Evolutionary conservation across 805 yeast species (phyloP).

Genomic region (Starmerella scarabaei): DNA sequence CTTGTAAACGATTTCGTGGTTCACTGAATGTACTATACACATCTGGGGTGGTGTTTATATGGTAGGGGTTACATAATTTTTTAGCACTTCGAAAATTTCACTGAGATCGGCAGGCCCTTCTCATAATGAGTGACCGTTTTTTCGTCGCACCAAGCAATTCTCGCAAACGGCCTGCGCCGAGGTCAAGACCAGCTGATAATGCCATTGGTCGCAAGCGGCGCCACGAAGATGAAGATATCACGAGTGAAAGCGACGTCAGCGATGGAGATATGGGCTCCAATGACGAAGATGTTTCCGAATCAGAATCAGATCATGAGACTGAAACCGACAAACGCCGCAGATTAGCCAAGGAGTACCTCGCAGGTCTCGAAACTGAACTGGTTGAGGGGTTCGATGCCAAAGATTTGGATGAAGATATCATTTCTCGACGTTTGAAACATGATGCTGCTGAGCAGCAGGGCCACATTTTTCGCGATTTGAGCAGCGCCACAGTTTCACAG

Average conservation of each 20-base stretch:
- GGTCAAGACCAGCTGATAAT: neutral
- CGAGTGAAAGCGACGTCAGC: conserved; percentile 16
- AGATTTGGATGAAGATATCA: conserved; percentile 77
- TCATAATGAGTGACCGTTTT: too few relatives aligned
- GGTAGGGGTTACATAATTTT: too few relatives aligned
- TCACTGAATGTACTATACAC: too few relatives aligned
- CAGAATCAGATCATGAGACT: conserved; percentile 73
- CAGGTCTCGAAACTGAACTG: conserved; percentile 51
- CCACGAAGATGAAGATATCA: conserved; percentile 17
- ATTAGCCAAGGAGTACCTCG: conserved; percentile 83
- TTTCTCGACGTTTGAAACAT: conserved; percentile 63
- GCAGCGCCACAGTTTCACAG: conserved; percentile 22
- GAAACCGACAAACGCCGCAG: conserved; percentile 92
- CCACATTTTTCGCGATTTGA: conserved; percentile 39
- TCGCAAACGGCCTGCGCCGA: neutral
- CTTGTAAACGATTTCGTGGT: too few relatives aligned
- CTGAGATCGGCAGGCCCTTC: too few relatives aligned
- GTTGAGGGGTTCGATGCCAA: conserved; percentile 57
- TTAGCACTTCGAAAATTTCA: too few relatives aligned
- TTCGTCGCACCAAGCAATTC: too few relatives aligned
- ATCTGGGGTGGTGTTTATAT: too few relatives aligned
- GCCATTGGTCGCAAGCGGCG: too few relatives aligned
- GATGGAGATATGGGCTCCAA: conserved; percentile 29
- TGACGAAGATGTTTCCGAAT: conserved; percentile 40
- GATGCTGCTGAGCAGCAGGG: conserved; percentile 91